These are phyloP conservation scores for Solanum aculeatissimum DNA, from an alignment of 305 asterid genomes.

Conservation along the genomic window DNA sequence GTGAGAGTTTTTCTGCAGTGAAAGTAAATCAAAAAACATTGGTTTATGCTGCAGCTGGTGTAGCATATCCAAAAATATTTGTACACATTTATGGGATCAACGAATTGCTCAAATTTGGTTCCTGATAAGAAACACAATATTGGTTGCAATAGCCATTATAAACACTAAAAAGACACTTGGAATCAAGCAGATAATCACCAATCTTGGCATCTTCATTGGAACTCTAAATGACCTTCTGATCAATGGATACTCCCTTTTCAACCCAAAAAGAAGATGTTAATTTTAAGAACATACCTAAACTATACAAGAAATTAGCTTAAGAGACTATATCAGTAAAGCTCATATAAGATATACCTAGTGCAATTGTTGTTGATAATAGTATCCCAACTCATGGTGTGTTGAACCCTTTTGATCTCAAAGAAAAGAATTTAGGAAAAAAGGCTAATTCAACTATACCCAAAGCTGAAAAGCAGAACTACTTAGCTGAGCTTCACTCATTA, in stretches of 20 bases:
- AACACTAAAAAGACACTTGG: slow-evolving; percentile 20
- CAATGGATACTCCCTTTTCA: slow-evolving; percentile 10
- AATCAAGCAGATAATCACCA: slow-evolving; percentile 16
- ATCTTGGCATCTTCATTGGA: slow-evolving; percentile 12
- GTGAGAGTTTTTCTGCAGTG: too few relatives aligned
- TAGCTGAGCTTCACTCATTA: slow-evolving; percentile 38
- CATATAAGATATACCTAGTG: slow-evolving; percentile 11
- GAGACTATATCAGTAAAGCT: slow-evolving; percentile 7
- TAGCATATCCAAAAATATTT: too few relatives aligned
- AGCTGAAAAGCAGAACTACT: slow-evolving; percentile 38
- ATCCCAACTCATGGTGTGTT: slow-evolving; percentile 24
- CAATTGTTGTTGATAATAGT: neutral
- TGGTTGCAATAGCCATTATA: slow-evolving; percentile 14
- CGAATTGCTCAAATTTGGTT: too few relatives aligned
- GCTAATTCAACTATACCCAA: slow-evolving; percentile 20
- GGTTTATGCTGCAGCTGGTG: too few relatives aligned
- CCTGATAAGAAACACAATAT: slow-evolving; percentile 9
- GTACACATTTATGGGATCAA: too few relatives aligned
- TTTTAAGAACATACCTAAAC: slow-evolving; percentile 25
- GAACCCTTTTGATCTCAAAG: slow-evolving; percentile 13
- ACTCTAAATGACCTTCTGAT: slow-evolving; percentile 15
- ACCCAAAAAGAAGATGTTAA: slow-evolving; percentile 25
- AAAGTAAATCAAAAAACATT: too few relatives aligned
- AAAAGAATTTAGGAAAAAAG: slow-evolving; percentile 11
- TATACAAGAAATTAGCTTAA: slow-evolving; percentile 15